Base-by-base conservation (phyloP, 2,329 filamentous ascomycete genomes). In the Alternaria atra region DNA sequence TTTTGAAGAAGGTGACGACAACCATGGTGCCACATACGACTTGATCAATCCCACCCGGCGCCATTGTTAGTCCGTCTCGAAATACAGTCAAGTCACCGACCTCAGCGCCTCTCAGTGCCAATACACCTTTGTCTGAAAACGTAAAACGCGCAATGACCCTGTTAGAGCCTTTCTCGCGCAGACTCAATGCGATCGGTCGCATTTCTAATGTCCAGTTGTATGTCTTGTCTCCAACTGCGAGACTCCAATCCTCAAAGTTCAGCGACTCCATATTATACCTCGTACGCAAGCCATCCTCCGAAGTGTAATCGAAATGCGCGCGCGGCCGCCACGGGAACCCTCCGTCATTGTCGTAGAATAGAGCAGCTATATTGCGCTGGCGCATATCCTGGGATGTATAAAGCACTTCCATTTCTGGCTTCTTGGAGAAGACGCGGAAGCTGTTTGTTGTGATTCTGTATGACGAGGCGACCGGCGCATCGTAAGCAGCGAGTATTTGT, bases 261-360 rank as follows among this genome's bases (percentile, higher is more conserved):
- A 48, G 46, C 37, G 74, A 72, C 48, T 77, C 73, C 73, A 77
- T 75, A n/a, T 62, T 27, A 55, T 73, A 60, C 30, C 42, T 62
- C 10, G 48, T 59, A 20, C 40, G 47, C 10, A 29, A 46, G 6
- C 68, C 68, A 3, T 64, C 29, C 3, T 60, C 35, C 12, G 60
- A 53, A 17, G 51, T 61, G 35, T 73, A 63, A 4, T 58, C 42
- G 30, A 77, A 71, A 42, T 69, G 68, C 12, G 75, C 75, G 10
- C 74, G 70, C 32, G 74, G 74, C 27, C 74, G 66, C 75, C 75
- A 77, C 0, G 75, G 75, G 9, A 76, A 43, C 1, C 73, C 72
- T 1, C 74, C 73, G 39, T 74, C 52, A 20, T 70, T 67, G 51
- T 73, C 68, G 37, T 76, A 77, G 8, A 60, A 62, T 15, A 77